Evolutionary conservation across 768 basidiomycete species (phyloP).

Genomic region (Porpolomopsis calyptriformis): DNA sequence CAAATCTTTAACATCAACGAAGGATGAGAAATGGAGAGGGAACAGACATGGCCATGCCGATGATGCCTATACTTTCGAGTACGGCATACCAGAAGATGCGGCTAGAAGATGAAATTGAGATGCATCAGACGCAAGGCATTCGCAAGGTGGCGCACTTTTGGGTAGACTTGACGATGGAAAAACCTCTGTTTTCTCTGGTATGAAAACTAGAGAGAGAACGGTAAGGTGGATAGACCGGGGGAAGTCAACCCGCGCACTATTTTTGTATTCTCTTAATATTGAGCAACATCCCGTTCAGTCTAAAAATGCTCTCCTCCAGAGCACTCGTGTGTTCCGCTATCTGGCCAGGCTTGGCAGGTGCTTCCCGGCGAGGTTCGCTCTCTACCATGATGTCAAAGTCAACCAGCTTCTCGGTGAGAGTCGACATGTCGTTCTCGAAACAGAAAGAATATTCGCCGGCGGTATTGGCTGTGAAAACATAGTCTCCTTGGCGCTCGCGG

Average conservation of each 20-base stretch:
- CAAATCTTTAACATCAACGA: not conserved
- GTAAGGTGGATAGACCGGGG: not conserved
- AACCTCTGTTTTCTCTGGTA: conserved; percentile 89
- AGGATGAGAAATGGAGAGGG: not conserved
- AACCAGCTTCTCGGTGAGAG: conserved; percentile 86
- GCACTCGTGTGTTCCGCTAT: conserved; percentile 87
- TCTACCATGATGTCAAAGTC: conserved; percentile 98
- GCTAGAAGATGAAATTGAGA: conserved; percentile 26
- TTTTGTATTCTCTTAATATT: conserved; percentile 90
- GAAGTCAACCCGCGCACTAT: conserved; percentile 47
- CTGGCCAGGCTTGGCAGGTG: conserved; percentile 80
- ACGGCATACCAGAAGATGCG: conserved; percentile 92
- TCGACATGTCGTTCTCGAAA: conserved; percentile 96
- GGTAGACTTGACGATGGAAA: conserved; percentile 83
- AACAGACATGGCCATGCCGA: conserved; percentile 82
- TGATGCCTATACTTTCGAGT: conserved; percentile 64
- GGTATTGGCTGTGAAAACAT: conserved; percentile 87
- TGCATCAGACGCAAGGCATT: too few relatives aligned
- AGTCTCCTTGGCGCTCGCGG: conserved; percentile 93
- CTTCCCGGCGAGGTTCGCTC: conserved; percentile 84
- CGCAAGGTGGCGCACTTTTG: conserved; percentile 46
- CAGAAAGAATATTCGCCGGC: conserved; percentile 92
- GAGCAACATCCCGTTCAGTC: conserved; percentile 77
- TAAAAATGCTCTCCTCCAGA: conserved; percentile 92
- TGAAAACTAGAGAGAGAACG: conserved; percentile 56